Conservation (phyloP, 2,329 filamentous ascomycete genomes). For the Biscogniauxia mediterranea region DNA sequence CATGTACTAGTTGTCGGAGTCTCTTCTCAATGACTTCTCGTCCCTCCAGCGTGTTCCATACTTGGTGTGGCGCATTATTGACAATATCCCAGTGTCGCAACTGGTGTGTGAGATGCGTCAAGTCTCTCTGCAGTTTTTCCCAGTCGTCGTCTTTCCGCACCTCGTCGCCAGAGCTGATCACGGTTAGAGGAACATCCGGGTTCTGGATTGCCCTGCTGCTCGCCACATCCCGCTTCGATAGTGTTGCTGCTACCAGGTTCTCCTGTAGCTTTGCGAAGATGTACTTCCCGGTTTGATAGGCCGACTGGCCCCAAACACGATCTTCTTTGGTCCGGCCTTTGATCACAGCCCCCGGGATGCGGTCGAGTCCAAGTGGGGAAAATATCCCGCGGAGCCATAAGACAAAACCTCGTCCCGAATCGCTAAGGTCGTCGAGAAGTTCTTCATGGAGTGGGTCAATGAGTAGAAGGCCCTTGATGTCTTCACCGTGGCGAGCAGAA, state of each 20-base stretch:
- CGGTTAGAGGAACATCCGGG: conserved; percentile 69
- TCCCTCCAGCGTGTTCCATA: conserved; percentile 77
- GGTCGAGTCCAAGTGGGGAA: conserved; percentile 82
- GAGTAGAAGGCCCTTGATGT: conserved; percentile 76
- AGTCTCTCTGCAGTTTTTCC: conserved; percentile 81
- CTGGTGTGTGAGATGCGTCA: conserved; percentile 77
- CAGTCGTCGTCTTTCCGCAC: conserved; percentile 67
- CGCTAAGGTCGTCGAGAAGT: conserved; percentile 66
- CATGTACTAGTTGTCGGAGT: conserved; percentile 63
- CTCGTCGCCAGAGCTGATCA: conserved; percentile 79
- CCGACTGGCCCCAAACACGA: conserved; percentile 76
- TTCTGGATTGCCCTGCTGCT: conserved; percentile 78
- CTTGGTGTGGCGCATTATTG: conserved; percentile 76
- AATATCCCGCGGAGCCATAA: conserved; percentile 86
- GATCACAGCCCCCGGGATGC: conserved; percentile 77
- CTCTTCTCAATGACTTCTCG: conserved; percentile 75
- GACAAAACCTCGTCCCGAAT: conserved; percentile 70
- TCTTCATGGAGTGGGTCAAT: conserved; percentile 91
- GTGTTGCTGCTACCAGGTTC: conserved; percentile 78
- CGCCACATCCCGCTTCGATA: conserved; percentile 79
- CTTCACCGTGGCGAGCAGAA: conserved; percentile 72
- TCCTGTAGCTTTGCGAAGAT: conserved; percentile 93
- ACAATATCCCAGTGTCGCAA: conserved; percentile 85
- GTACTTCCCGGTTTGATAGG: conserved; percentile 77
- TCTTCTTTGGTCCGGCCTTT: conserved; percentile 77